These are phyloP conservation scores for Nemania sp. DNA, from an alignment of 2,329 filamentous ascomycete species.

Conservation along the genomic window DNA sequence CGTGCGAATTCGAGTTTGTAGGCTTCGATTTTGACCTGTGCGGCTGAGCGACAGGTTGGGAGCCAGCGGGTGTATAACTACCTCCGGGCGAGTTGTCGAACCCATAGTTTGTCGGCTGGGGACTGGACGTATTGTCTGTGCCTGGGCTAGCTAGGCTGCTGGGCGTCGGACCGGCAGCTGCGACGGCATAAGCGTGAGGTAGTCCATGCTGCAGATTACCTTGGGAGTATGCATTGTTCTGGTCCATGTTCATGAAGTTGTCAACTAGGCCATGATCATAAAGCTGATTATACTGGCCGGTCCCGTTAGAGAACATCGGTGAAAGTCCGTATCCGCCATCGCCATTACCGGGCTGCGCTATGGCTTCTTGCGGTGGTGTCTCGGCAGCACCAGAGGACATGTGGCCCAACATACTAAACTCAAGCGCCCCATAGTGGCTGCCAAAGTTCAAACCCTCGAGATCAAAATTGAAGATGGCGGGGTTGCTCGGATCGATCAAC, in stretches of 20 bases:
- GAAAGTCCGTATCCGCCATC: constrained; percentile 49
- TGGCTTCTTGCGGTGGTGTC: constrained; percentile 69
- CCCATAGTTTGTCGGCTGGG: constrained; percentile 56
- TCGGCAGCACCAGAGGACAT: constrained; percentile 93
- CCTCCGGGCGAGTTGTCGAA: constrained; percentile 60
- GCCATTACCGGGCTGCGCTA: constrained; percentile 46
- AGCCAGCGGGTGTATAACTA: constrained; percentile 39
- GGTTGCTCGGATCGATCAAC: constrained; percentile 89
- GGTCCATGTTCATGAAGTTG: constrained; percentile 59
- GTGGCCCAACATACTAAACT: constrained; percentile 94
- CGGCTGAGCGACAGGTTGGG: constrained; percentile 41
- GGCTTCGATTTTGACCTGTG: constrained; percentile 52
- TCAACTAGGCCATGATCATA: constrained; percentile 58
- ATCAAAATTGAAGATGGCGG: constrained; percentile 93
- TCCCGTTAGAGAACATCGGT: constrained; percentile 57
- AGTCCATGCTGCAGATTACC: constrained; percentile 65
- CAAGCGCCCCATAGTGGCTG: constrained; percentile 92
- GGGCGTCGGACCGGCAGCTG: constrained; percentile 56
- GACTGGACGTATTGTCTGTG: constrained; percentile 66
- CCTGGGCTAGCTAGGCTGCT: constrained; percentile 66
- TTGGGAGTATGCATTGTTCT: constrained; percentile 56
- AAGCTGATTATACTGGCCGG: constrained; percentile 53
- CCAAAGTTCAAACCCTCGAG: constrained; percentile 93
- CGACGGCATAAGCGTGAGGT: constrained; percentile 68
- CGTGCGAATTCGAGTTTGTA: constrained; percentile 42